These are phyloP conservation scores for Capsicum chinense DNA, from an alignment of 257 asterid species.

Conservation along the genomic window DNA sequence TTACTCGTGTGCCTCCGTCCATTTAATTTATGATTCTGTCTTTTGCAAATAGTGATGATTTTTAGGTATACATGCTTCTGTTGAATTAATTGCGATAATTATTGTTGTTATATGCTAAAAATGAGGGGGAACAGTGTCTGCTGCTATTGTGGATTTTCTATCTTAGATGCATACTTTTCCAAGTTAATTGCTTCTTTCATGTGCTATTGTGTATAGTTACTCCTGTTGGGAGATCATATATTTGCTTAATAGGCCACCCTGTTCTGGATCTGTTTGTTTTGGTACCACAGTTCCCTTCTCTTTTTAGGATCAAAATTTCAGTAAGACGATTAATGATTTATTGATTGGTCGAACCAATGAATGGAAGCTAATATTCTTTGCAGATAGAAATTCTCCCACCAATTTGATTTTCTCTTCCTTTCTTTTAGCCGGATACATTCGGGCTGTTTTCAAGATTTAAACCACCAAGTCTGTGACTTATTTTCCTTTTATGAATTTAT, in stretches of 20 bases:
- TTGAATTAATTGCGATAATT: background rate
- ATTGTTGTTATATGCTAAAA: background rate
- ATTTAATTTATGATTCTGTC: background rate
- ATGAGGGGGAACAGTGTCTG: background rate
- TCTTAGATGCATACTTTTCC: background rate
- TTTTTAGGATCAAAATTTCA: background rate
- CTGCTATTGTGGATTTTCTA: background rate
- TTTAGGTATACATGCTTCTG: background rate
- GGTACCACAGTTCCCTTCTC: background rate
- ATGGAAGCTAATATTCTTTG: background rate
- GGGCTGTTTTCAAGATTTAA: background rate
- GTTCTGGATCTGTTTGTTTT: background rate
- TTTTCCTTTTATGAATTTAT: background rate
- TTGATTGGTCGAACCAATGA: conserved; percentile 1
- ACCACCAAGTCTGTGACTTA: background rate
- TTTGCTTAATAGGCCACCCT: background rate
- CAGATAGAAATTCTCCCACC: background rate
- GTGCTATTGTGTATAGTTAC: background rate
- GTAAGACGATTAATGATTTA: background rate
- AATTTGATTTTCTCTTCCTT: background rate
- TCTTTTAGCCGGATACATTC: background rate
- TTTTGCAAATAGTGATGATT: background rate
- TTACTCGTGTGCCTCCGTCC: background rate
- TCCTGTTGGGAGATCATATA: background rate
- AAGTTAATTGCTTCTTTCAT: background rate